Base-by-base conservation (phyloP, 495 filamentous ascomycete genomes). In the Hamigera avellanea region DNA sequence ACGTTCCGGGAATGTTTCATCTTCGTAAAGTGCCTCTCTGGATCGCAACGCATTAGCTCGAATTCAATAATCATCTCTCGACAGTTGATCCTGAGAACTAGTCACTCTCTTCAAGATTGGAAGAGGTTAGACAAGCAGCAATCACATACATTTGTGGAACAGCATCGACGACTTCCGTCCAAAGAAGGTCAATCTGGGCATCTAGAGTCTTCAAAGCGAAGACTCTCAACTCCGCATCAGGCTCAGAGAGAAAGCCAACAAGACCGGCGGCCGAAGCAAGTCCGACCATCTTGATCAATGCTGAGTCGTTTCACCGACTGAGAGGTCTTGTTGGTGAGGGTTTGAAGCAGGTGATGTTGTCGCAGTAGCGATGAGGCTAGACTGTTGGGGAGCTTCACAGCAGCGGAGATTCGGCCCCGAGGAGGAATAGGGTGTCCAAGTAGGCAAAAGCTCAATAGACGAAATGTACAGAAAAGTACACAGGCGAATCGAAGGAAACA, bases 21-120 rank as follows among this genome's bases (percentile, higher is more conserved):
- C 88, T 71, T 99, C 93, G 61, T 93, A 96, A 25, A 99, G 76
- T 32, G 85, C 87, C 70, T 99, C 93, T 57, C 88, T 95, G 52
- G 44, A 59, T 33, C 36, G 30, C 31, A n/a, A 21, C 31, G 27
- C 0, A 30, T 57, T 43, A 62, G 48, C 33, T 2, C 17, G 37
- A 14, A 23, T 23, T 36, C n/a, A 9, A 33, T 17, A 18, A n/a
- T 14, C 13, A 37, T 40, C 9, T 19, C 37, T 9, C 3, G 15
- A 2, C 29, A 21, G 3, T 18, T n/a, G n/a, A n/a, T n/a, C n/a
- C n/a, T n/a, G n/a, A n/a, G n/a, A n/a, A n/a, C n/a, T n/a, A n/a
- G n/a, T n/a, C n/a, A n/a, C n/a, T n/a, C n/a, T n/a, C n/a, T n/a
- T n/a, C n/a, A n/a, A n/a, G 21, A 23, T 23, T 23, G 21, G 9